A percentile compares a stretch with the other conserved stretches of the same genome.
These are phyloP conservation scores for Schizophyllum commune DNA, from an alignment of 1,284 basidiomycete genomes.

Conservation along the genomic window DNA sequence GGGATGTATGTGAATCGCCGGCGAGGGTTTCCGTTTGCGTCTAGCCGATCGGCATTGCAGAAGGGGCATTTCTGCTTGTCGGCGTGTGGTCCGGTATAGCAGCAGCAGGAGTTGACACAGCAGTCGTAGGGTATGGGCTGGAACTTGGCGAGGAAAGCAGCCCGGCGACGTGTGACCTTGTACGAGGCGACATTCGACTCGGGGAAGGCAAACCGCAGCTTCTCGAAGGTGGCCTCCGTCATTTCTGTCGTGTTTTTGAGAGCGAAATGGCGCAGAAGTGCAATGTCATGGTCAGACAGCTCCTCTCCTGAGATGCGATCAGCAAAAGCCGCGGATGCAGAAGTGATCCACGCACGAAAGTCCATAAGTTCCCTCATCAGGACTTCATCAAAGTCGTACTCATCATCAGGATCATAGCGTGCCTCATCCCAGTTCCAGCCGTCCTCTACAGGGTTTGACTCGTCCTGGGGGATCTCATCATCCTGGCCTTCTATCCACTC, in stretches of 20 bases:
- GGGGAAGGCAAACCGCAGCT: conserved; percentile 8
- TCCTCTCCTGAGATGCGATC: conserved; percentile 1
- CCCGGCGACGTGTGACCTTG: conserved; percentile 6
- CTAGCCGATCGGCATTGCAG: conserved; percentile 20
- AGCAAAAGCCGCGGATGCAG: no score
- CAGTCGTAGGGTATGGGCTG: conserved; percentile 6
- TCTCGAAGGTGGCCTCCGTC: conserved; percentile 8
- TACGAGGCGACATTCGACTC: conserved; percentile 1
- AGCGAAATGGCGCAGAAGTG: conserved; percentile 7
- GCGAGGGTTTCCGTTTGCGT: conserved; percentile 15
- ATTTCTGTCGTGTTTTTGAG: conserved; percentile 10
- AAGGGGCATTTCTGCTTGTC: conserved; percentile 20
- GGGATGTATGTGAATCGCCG: conserved; percentile 24
- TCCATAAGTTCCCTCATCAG: no score
- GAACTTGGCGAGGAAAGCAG: conserved; percentile 1
- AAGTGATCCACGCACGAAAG: not conserved
- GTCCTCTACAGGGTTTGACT: no score
- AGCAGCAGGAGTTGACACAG: conserved; percentile 21
- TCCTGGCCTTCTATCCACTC: no score
- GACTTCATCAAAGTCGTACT: no score
- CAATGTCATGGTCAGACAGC: conserved; percentile 1
- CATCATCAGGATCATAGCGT: no score
- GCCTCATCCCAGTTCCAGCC: no score
- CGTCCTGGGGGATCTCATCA: no score
- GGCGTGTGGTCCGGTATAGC: conserved; percentile 22